phyloP scores from a whole-genome alignment of 768 basidiomycete genomes.

The Boletellus sp. region DNA sequence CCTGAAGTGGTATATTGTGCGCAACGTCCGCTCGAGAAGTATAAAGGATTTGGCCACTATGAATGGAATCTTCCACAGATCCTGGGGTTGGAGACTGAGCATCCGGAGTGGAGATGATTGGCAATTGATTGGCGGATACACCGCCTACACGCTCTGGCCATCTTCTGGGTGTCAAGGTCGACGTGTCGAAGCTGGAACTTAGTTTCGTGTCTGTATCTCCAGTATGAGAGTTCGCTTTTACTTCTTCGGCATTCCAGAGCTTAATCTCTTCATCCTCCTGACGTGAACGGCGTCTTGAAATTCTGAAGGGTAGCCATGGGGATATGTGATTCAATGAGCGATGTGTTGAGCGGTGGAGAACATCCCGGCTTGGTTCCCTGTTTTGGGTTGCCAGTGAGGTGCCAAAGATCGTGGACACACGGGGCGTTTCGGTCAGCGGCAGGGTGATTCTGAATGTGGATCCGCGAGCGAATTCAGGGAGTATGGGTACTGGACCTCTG shows the following conservation, averaged over 20 bases:
- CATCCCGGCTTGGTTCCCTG: constrained; percentile 10
- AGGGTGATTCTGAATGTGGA: constrained; percentile 24
- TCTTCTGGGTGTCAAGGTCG: constrained; percentile 6
- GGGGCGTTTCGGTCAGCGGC: constrained; percentile 25
- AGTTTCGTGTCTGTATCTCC: background rate
- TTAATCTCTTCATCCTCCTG: constrained; percentile 26
- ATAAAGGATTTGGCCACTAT: constrained; percentile 1
- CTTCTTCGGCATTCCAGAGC: constrained; percentile 35
- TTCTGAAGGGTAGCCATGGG: constrained; percentile 37
- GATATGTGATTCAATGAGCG: constrained; percentile 31
- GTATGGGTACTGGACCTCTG: constrained; percentile 6
- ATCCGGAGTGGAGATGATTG: constrained; percentile 7
- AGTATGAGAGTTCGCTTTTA: constrained; percentile 11
- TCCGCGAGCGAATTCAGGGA: constrained; percentile 26
- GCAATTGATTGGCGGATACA: constrained; percentile 1
- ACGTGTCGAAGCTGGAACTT: constrained; percentile 3
- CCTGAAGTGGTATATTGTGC: background rate
- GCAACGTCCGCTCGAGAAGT: background rate
- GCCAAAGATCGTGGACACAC: constrained; percentile 18
- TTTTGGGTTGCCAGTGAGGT: constrained; percentile 1
- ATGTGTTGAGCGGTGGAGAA: constrained; percentile 13
- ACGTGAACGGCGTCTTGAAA: constrained; percentile 25
- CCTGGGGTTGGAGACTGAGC: constrained; percentile 2
- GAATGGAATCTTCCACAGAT: constrained; percentile 7
- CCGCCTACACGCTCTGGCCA: constrained; percentile 6